Conservation (phyloP, 352 stramenopile species). For the Hyaloperonospora arabidopsidis region DNA sequence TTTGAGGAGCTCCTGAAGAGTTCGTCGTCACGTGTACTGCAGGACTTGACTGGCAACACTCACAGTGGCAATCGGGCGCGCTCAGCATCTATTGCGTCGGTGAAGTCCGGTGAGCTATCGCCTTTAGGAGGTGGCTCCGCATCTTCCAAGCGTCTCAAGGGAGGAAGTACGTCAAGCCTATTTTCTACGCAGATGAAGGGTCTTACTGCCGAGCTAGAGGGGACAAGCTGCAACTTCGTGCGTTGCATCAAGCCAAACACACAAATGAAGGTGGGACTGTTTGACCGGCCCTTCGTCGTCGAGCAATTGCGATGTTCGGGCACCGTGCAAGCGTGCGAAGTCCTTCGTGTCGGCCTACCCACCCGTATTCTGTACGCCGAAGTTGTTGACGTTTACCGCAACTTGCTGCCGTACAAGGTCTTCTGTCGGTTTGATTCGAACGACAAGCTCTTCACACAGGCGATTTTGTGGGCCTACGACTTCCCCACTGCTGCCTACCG, state of each 20-base stretch:
- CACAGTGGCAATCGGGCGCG: conserved; percentile 29
- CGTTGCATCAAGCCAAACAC: conserved; percentile 95
- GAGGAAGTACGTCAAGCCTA: conserved; percentile 57
- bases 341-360: conserved; percentile 71
- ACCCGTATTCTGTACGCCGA: conserved; percentile 83
- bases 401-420: conserved; percentile 50
- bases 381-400: conserved; percentile 77
- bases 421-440: conserved; percentile 74
- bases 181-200: conserved; percentile 83
- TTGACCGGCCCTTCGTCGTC: conserved; percentile 68
- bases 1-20: conserved; percentile 82
- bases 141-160: conserved; percentile 53
- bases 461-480: conserved; percentile 68
- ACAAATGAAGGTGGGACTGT: conserved; percentile 84
- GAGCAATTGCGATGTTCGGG: conserved; percentile 68
- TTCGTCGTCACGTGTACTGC: conserved; percentile 61
- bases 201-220: conserved; percentile 71
- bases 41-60: conserved; percentile 53
- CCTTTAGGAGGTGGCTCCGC: conserved; percentile 32
- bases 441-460: conserved; percentile 81
- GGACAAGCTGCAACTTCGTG: conserved; percentile 90
- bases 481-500: conserved; percentile 73
- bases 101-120: conserved; percentile 34
- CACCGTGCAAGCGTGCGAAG: conserved; percentile 71
- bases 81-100: conserved; percentile 39